Conservation (phyloP, 805 yeast species). For the Limtongia smithiae region DNA sequence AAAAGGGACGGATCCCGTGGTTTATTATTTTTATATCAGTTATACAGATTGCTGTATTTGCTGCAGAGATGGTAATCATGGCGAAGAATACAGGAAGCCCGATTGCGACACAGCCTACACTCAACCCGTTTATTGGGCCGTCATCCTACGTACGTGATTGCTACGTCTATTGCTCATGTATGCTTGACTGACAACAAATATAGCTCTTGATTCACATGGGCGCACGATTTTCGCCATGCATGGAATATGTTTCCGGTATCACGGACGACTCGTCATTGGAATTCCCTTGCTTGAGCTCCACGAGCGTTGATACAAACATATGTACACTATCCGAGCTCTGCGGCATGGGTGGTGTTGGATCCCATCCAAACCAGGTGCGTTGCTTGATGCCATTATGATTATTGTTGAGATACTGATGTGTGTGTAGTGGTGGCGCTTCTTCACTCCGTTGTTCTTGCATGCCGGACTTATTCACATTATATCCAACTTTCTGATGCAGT, state of each 20-base stretch:
- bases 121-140: conserved; percentile 79
- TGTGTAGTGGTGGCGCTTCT: conserved; percentile 56
- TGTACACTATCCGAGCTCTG: conserved; percentile 59
- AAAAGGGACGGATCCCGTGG: conserved; percentile 31
- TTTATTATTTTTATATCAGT: conserved; percentile 33
- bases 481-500: conserved; percentile 59
- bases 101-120: conserved; percentile 64
- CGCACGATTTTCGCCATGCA: conserved; percentile 67
- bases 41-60: conserved; percentile 51
- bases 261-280: conserved; percentile 46
- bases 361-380: conserved; percentile 51
- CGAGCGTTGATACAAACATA: conserved; percentile 50
- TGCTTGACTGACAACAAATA: neutral
- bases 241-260: conserved; percentile 50
- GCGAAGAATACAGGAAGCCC: conserved; percentile 58
- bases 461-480: conserved; percentile 70
- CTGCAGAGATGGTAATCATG: conserved; percentile 59
- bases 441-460: conserved; percentile 68
- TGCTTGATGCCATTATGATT: neutral
- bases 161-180: no score
- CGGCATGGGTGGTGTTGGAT: conserved; percentile 51
- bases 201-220: conserved; percentile 57
- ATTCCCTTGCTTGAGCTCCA: conserved; percentile 71
- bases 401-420: neutral
- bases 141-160: conserved; percentile 54